Evolutionary conservation across 2,329 filamentous ascomycete genomes (phyloP).

Genomic region (Aureobasidium lini): DNA sequence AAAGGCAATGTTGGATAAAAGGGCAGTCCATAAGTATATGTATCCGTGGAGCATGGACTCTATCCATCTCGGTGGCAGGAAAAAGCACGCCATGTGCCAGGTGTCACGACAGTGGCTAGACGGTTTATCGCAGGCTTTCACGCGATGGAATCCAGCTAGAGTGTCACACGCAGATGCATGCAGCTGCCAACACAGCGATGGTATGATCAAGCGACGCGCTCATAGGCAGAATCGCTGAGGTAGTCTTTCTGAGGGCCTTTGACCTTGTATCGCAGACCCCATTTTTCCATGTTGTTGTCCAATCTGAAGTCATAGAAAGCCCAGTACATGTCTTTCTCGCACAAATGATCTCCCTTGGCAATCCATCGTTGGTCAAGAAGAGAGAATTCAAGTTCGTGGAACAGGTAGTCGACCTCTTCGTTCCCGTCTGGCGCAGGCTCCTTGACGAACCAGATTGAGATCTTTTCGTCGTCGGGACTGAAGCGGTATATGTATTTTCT

Average conservation of each 20-base stretch:
- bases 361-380: constrained; percentile 40
- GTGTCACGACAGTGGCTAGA: background rate
- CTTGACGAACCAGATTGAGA: constrained; percentile 70
- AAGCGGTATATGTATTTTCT: constrained; percentile 70
- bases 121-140: background rate
- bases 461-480: constrained; percentile 50
- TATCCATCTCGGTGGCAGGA: background rate
- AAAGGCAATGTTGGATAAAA: background rate
- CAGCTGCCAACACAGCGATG: background rate
- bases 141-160: background rate
- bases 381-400: constrained; percentile 63
- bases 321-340: constrained; percentile 64
- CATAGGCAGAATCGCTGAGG: constrained; percentile 30
- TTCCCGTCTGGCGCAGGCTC: constrained; percentile 45
- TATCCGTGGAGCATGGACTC: background rate
- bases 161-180: background rate
- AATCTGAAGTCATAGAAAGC: constrained; percentile 59
- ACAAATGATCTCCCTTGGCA: constrained; percentile 62
- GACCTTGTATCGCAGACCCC: constrained; percentile 30
- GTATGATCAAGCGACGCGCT: constrained; percentile 14
- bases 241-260: constrained; percentile 33
- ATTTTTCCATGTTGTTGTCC: constrained; percentile 24
- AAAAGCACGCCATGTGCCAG: constrained; percentile 10
- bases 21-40: background rate
- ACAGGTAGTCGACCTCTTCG: constrained; percentile 59